A percentile compares a stretch with the other conserved stretches of the same genome.
These are phyloP conservation scores for Leccinellum rugosiceps DNA, from an alignment of 768 basidiomycete genomes.

Conservation along the genomic window DNA sequence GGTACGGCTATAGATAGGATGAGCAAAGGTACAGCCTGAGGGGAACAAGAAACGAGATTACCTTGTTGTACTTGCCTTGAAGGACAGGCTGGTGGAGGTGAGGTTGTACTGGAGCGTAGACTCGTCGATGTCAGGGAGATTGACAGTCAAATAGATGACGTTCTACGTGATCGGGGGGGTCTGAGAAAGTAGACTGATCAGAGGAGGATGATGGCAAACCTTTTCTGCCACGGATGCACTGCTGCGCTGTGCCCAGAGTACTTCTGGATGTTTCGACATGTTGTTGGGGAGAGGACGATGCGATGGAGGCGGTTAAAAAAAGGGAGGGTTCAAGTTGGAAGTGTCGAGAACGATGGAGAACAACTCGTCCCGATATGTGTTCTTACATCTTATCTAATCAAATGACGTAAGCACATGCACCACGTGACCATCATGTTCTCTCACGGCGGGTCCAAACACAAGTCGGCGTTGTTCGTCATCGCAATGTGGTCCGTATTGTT, in stretches of 20 bases:
- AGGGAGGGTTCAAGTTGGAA: constrained; percentile 20
- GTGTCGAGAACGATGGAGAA: constrained; percentile 33
- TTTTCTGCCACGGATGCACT: constrained; percentile 60
- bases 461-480: neutral
- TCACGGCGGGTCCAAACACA: neutral
- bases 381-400: constrained; percentile 3
- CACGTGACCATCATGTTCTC: constrained; percentile 19
- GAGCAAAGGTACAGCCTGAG: neutral
- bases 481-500: constrained; percentile 55
- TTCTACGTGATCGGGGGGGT: constrained; percentile 50
- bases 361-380: constrained; percentile 15
- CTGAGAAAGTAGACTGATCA: neutral
- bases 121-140: constrained; percentile 70
- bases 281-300: constrained; percentile 7
- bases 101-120: constrained; percentile 58
- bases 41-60: constrained; percentile 33
- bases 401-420: constrained; percentile 8
- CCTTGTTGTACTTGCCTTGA: constrained; percentile 66
- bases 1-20: constrained; percentile 32
- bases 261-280: constrained; percentile 71
- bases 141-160: constrained; percentile 79
- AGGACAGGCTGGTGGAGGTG: constrained; percentile 53
- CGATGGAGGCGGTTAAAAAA: constrained; percentile 8
- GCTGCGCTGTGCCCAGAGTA: constrained; percentile 95
- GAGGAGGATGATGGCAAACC: constrained; percentile 38